Evolutionary conservation across 768 basidiomycete species (phyloP), one percentile per base, ranked within the genome.

Genomic region (Hygrophoropsis aurantiaca): DNA sequence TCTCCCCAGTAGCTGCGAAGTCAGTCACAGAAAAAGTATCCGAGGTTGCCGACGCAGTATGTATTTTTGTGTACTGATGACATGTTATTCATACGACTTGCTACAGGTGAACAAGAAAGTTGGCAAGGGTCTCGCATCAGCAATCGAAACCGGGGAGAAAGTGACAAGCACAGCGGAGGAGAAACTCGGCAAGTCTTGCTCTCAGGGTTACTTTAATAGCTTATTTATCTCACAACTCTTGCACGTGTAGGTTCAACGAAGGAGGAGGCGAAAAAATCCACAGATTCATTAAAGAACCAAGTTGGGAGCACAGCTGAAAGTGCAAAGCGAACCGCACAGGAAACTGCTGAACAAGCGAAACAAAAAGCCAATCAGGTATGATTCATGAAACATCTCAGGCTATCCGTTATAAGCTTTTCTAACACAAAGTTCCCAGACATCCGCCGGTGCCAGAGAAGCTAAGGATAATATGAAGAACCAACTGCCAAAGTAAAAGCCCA

Each of bases 141-240:
- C 66, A 5, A 69, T 75, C 43, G 75, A 73, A 51, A 68, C 59
- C 18, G 74, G 69, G 13, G 71, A 76, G 54, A 54, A 65, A 48
- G 73, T 60, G 3, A 67, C 68, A 6, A 67, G 68, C 49, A 60
- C 58, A 42, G 67, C 68, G 21, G 74, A 74, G 57, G 54, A 67
- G 48, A 62, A 63, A 1, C 37, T 74, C 4, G 65, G 74, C 68
- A 35, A 37, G 51, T 35, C 24, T 16, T 21, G 7, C 37, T 6
- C 37, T 15, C 6, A 45, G 21, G 4, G 23, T 20, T 2, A 2
- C 16, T 24, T 6, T 3, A 11, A 32, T 47, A n/a, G 20, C 16
- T n/a, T 11, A 24, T 36, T 21, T n/a, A 39, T 27, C 7, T 16
- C 19, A 40, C n/a, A n/a, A n/a, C n/a, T n/a, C n/a, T n/a, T n/a